phyloP scores from a whole-genome alignment of 139 green algal genomes.

The Pseudopediastrum boryanum region DNA sequence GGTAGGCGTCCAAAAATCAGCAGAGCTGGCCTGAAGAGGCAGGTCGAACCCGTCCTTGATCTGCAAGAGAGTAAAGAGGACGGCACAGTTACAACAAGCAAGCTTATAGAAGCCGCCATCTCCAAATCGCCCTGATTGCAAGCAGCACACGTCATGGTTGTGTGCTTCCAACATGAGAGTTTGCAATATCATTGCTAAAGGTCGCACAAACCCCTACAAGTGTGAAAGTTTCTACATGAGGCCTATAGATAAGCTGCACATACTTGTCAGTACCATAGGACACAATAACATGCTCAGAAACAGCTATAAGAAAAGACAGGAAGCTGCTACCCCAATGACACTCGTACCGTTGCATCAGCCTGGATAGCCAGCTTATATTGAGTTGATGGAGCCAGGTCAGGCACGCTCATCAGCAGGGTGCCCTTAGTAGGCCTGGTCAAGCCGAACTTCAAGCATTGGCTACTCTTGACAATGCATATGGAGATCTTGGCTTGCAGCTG shows the following conservation, averaged over 20 bases:
- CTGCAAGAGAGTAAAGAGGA: background rate
- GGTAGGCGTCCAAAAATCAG: constrained; percentile 26
- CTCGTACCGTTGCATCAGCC: background rate
- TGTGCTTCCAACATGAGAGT: too few relatives aligned
- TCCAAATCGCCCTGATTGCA: too few relatives aligned
- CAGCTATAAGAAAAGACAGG: background rate
- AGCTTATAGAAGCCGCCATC: too few relatives aligned
- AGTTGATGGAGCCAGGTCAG: constrained; percentile 20
- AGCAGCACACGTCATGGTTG: too few relatives aligned
- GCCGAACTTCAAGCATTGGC: constrained; percentile 8
- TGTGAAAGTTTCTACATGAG: background rate
- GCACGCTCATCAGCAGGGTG: constrained; percentile 6
- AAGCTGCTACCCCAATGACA: background rate
- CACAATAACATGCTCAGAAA: background rate
- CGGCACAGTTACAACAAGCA: background rate
- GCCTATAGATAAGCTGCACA: background rate
- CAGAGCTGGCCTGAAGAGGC: constrained; percentile 26
- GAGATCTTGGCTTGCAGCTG: constrained; percentile 11
- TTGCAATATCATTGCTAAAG: too few relatives aligned
- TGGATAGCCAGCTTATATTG: constrained; percentile 19
- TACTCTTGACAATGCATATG: constrained; percentile 24
- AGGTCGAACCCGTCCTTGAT: constrained; percentile 48
- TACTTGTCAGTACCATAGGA: background rate
- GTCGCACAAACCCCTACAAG: too few relatives aligned
- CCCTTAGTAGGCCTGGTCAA: constrained; percentile 23